phyloP scores from a whole-genome alignment of 1,139 yeast species.

The Candida gigantensis region DNA sequence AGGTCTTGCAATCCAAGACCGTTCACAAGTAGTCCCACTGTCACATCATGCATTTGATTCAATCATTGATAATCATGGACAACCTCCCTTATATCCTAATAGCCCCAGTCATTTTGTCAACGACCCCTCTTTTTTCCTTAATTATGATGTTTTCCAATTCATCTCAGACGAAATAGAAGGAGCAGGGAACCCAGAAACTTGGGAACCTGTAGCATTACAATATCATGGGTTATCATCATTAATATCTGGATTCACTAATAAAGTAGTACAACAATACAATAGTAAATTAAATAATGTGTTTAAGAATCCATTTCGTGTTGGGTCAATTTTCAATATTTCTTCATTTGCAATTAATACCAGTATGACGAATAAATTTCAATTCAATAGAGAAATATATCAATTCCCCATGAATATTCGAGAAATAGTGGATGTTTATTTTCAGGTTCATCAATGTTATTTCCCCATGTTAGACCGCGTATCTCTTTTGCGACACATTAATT shows the following conservation, averaged over 20 bases:
- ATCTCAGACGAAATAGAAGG: slow-evolving; percentile 21
- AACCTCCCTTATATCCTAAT: slow-evolving; percentile 3
- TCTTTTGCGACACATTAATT: slow-evolving; percentile 16
- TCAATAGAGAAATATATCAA: slow-evolving; percentile 20
- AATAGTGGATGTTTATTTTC: slow-evolving; percentile 21
- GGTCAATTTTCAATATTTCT: slow-evolving; percentile 24
- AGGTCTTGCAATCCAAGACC: slow-evolving; percentile 4
- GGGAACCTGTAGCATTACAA: slow-evolving; percentile 26
- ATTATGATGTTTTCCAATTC: slow-evolving; percentile 21
- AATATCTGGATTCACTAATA: slow-evolving; percentile 24
- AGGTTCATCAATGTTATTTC: slow-evolving; percentile 21
- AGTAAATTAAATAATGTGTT: slow-evolving; percentile 10
- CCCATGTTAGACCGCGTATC: slow-evolving; percentile 24
- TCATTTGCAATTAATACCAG: slow-evolving; percentile 22
- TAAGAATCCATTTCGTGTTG: slow-evolving; percentile 25
- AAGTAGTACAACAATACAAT: slow-evolving; percentile 17
- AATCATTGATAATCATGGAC: slow-evolving; percentile 1
- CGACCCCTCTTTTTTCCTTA: slow-evolving; percentile 21
- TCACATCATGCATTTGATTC: slow-evolving; percentile 5
- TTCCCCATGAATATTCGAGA: slow-evolving; percentile 20
- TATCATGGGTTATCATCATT: slow-evolving; percentile 25
- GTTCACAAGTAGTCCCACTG: slow-evolving; percentile 9
- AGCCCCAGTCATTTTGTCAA: slow-evolving; percentile 12
- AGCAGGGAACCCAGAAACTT: slow-evolving; percentile 10
- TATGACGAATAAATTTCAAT: slow-evolving; percentile 13